phyloP scores from a whole-genome alignment of 176 grass and related monocot genomes.

The Oryza meridionalis region DNA sequence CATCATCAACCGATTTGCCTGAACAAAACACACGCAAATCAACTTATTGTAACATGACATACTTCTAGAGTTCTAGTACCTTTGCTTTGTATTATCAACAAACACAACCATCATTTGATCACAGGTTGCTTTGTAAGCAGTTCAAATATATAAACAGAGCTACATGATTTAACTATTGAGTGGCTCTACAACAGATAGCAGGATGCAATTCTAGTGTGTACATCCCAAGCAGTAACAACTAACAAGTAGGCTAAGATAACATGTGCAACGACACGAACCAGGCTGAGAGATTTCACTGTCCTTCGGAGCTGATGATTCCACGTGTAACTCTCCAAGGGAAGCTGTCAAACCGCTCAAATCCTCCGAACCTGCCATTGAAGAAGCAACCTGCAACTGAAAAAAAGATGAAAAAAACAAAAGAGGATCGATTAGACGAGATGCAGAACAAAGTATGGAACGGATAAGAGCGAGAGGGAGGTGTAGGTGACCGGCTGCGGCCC shows the following conservation, averaged over 20 bases:
- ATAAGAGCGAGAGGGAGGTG: too few relatives aligned
- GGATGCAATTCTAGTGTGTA: neutral
- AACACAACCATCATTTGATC: neutral
- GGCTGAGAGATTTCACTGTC: neutral
- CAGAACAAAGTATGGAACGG: too few relatives aligned
- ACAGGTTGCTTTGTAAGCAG: neutral
- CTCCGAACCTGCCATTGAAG: constrained; percentile 6
- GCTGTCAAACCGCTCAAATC: neutral
- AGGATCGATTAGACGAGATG: neutral
- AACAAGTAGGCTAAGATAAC: neutral
- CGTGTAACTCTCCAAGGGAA: constrained; percentile 21
- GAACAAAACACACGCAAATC: constrained; percentile 5
- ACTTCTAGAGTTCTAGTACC: neutral
- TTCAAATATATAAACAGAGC: neutral
- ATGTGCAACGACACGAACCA: constrained; percentile 13
- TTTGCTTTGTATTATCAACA: neutral
- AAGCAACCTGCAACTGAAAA: neutral
- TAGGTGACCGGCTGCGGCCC: too few relatives aligned
- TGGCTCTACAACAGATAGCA: neutral
- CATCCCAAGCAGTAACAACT: neutral
- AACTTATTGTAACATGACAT: constrained; percentile 16
- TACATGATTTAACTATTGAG: neutral
- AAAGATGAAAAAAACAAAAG: too few relatives aligned
- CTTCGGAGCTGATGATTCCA: constrained; percentile 14
- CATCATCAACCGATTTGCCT: constrained; percentile 23